Conservation (phyloP, 1,139 yeast species). For the Diutina mesorugosa region DNA sequence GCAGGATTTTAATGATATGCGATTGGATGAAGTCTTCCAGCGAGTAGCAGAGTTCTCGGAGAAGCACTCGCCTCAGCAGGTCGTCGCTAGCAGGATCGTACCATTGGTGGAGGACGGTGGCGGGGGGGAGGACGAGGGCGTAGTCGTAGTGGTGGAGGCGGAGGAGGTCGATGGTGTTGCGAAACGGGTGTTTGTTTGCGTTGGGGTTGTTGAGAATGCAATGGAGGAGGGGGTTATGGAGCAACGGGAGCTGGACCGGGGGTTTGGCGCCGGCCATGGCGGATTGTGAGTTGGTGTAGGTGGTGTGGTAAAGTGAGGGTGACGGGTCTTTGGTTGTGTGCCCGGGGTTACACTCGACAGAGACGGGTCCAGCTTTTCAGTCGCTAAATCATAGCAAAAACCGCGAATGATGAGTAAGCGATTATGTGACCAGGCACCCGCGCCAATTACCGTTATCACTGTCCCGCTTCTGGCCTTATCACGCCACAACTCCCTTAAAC, state of each 20-base stretch:
- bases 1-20: conserved; percentile 43
- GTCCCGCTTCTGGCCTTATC: too few species aligned
- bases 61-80: conserved; percentile 5
- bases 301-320: not conserved
- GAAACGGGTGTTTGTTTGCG: conserved; percentile 37
- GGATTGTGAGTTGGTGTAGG: not conserved
- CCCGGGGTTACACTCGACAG: not conserved
- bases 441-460: too few species aligned
- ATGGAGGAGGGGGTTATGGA: conserved; percentile 56
- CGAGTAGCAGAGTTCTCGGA: conserved; percentile 42
- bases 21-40: conserved; percentile 58
- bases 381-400: too few species aligned
- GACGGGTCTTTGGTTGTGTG: not conserved
- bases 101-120: conserved; percentile 34
- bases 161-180: conserved; percentile 30
- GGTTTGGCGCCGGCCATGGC: not conserved
- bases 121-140: conserved; percentile 51
- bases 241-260: conserved; percentile 13
- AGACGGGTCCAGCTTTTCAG: too few species aligned
- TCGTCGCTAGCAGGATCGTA: conserved; percentile 27
- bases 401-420: too few species aligned
- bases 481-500: too few species aligned
- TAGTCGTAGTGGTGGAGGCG: conserved; percentile 30
- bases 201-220: conserved; percentile 56
- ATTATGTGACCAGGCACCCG: too few species aligned